Evolutionary conservation across 1,284 basidiomycete genomes (phyloP).

Genomic region (Hypsizygus ulmarius): DNA sequence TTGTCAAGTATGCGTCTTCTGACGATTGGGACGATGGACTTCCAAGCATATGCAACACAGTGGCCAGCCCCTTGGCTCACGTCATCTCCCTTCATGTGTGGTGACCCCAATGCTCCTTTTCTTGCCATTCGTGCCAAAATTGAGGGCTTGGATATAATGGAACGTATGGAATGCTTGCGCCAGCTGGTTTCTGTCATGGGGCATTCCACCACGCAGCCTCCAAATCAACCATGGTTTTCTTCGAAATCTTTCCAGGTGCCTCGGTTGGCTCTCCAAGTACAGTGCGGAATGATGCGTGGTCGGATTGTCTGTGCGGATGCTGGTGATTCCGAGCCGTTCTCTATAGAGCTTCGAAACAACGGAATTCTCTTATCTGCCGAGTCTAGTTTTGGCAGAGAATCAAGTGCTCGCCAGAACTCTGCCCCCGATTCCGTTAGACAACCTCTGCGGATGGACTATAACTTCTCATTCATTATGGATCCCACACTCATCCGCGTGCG

Average conservation of each 20-base stretch:
- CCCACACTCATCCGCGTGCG: conserved; percentile 47
- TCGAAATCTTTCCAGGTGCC: conserved; percentile 41
- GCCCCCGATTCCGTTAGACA: conserved; percentile 21
- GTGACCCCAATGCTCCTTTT: conserved; percentile 59
- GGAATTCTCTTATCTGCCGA: conserved; percentile 38
- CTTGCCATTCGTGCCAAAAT: conserved; percentile 50
- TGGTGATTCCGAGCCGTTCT: conserved; percentile 39
- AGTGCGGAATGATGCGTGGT: conserved; percentile 46
- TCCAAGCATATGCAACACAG: conserved; percentile 49
- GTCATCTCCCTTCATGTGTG: conserved; percentile 47
- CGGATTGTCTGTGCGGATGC: conserved; percentile 45
- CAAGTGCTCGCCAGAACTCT: conserved; percentile 25
- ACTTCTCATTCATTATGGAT: conserved; percentile 35
- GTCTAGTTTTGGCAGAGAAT: conserved; percentile 33
- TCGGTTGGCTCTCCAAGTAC: conserved; percentile 45
- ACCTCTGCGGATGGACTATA: conserved; percentile 37
- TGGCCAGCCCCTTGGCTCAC: conserved; percentile 58
- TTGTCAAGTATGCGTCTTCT: conserved; percentile 42
- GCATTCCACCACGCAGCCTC: conserved; percentile 4
- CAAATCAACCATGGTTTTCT: conserved; percentile 1
- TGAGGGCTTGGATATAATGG: conserved; percentile 46
- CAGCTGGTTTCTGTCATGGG: conserved; percentile 31
- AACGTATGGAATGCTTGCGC: conserved; percentile 50
- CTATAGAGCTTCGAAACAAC: conserved; percentile 50
- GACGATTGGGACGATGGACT: conserved; percentile 39